Evolutionary conservation across 345 rosid species (phyloP).

Genomic region (Eucalyptus marginata): DNA sequence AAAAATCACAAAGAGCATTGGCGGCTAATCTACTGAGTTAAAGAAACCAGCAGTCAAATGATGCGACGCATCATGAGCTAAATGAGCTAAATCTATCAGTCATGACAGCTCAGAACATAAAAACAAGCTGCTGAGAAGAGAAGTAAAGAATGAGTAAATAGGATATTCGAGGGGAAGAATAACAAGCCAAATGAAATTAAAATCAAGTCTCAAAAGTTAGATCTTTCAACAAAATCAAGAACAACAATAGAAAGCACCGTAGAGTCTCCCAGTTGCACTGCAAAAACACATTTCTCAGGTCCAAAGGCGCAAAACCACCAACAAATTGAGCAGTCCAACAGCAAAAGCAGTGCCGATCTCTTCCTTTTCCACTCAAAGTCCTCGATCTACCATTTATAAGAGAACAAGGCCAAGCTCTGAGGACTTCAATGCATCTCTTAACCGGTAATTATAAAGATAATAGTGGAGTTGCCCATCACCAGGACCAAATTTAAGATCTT

Average conservation of each 20-base stretch:
- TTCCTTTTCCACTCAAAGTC: background rate
- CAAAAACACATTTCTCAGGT: background rate
- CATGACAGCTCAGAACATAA: background rate
- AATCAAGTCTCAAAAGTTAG: background rate
- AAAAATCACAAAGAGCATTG: background rate
- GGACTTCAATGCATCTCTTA: slow-evolving; percentile 44
- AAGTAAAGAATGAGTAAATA: background rate
- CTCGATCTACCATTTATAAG: slow-evolving; percentile 17
- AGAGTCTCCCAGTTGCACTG: background rate
- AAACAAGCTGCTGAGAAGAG: background rate
- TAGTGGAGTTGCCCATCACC: slow-evolving; percentile 96
- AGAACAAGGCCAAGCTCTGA: slow-evolving; percentile 87
- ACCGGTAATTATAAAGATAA: slow-evolving; percentile 73
- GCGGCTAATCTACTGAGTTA: background rate
- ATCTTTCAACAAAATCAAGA: background rate
- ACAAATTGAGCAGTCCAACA: background rate
- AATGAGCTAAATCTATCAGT: background rate
- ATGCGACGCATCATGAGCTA: background rate
- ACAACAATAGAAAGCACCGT: background rate
- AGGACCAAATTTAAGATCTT: slow-evolving; percentile 84
- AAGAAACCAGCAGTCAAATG: background rate
- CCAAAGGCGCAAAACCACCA: background rate
- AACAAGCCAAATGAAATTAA: background rate
- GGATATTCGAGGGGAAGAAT: background rate
- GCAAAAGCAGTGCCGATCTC: background rate